Base-by-base conservation (phyloP, 352 stramenopile species). In the Thraustochytrium striatum region DNA sequence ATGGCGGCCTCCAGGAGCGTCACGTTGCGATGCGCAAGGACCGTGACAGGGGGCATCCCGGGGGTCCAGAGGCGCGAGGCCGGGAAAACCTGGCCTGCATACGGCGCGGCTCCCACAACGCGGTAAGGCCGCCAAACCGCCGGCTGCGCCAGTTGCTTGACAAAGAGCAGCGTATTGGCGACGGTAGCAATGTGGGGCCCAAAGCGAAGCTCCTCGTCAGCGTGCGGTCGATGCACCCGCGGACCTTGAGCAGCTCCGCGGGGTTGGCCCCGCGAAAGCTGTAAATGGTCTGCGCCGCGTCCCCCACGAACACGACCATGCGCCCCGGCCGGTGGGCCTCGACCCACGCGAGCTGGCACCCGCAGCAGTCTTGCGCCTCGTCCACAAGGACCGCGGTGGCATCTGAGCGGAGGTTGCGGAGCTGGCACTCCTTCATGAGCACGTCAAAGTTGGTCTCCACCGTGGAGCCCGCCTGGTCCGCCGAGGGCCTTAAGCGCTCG, bases 151-250 rank as follows among this genome's bases (percentile, higher is more conserved):
- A 36, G 35, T 21, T 86, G 57, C 68, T 87, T 87, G 19, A 78
- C 39, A 72, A 85, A 86, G n/a, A 87, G 58, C 16, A 85, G 35
- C 35, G 81, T 53, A 41, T 87, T 87, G 19, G 83, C 83, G 28
- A 83, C 79, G 30, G 65, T 53, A 21, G 84, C 83, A 53, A 87
- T 86, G n/a, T 70, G 41, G 19, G 59, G 72, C 19, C 82, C 83
- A 58, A 87, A 87, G 7, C 84, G 84, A 81, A 87, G 28, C 55
- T 82, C 43, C 83, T 79, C 2, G 72, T 86, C 11, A 87, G 79
- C 2, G 43, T 33, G 57, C n/a, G 1, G 41, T 86, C 81, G 25
- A 78, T 57, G 43, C 73, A 79, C 25, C 69, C 57, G 5, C 30
- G 16, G 43, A 68, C 1, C n/a, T 84, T 1, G 9, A 75, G 16